Conservation (phyloP, 2,329 filamentous ascomycete species). For the Coniochaeta ligniaria region DNA sequence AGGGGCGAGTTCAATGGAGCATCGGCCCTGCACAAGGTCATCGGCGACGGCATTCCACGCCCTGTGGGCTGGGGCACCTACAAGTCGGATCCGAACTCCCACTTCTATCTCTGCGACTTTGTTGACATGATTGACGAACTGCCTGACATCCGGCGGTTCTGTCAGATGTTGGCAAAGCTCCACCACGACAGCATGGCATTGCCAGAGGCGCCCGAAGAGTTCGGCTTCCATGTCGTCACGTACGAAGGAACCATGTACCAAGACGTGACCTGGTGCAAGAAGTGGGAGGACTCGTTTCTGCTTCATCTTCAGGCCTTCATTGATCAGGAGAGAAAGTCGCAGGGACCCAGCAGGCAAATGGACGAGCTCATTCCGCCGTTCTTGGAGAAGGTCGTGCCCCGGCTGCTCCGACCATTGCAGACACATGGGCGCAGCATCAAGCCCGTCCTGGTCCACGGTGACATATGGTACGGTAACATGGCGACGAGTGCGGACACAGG, state of each 20-base stretch:
- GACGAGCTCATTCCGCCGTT: not conserved
- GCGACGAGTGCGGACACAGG: not conserved
- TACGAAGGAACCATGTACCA: not conserved
- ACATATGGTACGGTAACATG: conserved; percentile 2
- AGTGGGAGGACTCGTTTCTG: not conserved
- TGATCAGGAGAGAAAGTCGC: not conserved
- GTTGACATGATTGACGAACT: not conserved
- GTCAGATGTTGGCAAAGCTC: not conserved
- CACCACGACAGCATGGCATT: not conserved
- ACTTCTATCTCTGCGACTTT: not conserved
- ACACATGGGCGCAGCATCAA: not conserved
- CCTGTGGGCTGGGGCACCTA: not conserved
- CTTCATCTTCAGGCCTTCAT: not conserved
- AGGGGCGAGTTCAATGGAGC: not conserved
- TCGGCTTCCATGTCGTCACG: not conserved
- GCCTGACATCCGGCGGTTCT: not conserved
- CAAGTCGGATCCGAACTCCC: not conserved
- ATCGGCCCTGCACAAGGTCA: not conserved
- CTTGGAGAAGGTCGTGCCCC: not conserved
- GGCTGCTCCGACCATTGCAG: not conserved
- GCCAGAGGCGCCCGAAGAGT: not conserved
- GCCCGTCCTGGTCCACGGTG: not conserved
- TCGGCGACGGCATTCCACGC: not conserved
- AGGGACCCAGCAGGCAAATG: conserved; percentile 1
- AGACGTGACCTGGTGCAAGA: not conserved